Evolutionary conservation across 345 rosid genomes (phyloP).

Genomic region (Erodium maritimum): DNA sequence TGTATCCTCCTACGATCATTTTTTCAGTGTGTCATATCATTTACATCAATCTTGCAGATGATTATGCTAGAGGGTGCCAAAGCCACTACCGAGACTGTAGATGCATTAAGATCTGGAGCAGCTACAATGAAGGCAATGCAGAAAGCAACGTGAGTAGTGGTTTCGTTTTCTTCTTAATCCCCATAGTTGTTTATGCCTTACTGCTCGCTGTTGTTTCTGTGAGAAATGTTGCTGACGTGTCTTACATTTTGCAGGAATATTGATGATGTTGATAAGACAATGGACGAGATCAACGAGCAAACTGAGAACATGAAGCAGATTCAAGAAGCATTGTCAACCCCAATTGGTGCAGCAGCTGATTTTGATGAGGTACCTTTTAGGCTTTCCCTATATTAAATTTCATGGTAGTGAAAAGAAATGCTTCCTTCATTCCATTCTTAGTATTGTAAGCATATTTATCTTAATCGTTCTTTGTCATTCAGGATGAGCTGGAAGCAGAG

Average conservation of each 20-base stretch:
- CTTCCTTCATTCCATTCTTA: no score
- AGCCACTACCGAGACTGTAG: slow-evolving; percentile 79
- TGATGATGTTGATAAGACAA: slow-evolving; percentile 77
- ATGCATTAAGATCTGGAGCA: slow-evolving; percentile 87
- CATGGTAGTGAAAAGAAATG: not conserved
- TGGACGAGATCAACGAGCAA: slow-evolving; percentile 89
- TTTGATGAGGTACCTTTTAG: slow-evolving; percentile 59
- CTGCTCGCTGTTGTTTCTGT: not conserved
- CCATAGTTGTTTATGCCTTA: no score
- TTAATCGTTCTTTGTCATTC: slow-evolving; percentile 8
- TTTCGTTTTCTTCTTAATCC: not conserved
- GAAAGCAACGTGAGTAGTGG: slow-evolving; percentile 64
- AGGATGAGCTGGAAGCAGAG: slow-evolving; percentile 95
- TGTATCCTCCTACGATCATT: not conserved
- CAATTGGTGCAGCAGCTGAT: slow-evolving; percentile 69
- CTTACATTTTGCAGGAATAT: slow-evolving; percentile 40
- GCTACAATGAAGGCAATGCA: slow-evolving; percentile 87
- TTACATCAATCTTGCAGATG: slow-evolving; percentile 34
- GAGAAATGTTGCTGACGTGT: not conserved
- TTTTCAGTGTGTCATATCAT: not conserved
- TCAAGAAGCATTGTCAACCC: slow-evolving; percentile 75
- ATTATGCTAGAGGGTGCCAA: slow-evolving; percentile 83
- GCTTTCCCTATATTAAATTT: not conserved
- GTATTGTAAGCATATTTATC: not conserved
- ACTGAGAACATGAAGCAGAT: slow-evolving; percentile 87